Percentiles rank a stretch among this genome's conserved stretches.
Conservation (phyloP, 331 rosid genomes). For the Acacia pycnantha region DNA sequence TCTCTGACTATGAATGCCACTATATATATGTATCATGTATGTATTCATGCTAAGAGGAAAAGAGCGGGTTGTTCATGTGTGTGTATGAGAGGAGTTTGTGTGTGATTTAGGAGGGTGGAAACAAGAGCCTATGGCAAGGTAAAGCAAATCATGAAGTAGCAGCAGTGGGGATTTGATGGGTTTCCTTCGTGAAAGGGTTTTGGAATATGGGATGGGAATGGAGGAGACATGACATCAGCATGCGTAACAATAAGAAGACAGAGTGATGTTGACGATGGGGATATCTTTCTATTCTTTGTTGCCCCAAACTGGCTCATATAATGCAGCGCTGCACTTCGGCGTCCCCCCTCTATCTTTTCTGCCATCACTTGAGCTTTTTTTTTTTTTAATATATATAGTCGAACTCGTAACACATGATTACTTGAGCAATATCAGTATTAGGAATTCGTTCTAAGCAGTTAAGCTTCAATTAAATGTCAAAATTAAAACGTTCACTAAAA, state of each 20-base stretch:
- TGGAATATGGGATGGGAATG: neutral
- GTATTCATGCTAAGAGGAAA: neutral
- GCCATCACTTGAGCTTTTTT: neutral
- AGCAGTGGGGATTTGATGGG: neutral
- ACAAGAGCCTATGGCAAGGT: neutral
- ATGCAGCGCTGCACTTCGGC: neutral
- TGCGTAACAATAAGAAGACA: neutral
- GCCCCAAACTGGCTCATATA: neutral
- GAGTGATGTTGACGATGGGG: neutral
- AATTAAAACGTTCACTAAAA: neutral
- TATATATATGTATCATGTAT: neutral
- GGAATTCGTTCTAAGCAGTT: neutral
- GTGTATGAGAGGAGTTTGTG: neutral
- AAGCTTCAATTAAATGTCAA: neutral
- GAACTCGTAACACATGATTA: neutral
- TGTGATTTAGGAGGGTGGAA: neutral
- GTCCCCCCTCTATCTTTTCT: neutral
- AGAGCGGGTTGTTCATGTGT: neutral
- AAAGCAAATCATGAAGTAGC: neutral
- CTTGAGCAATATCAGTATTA: neutral
- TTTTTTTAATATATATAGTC: too few relatives aligned
- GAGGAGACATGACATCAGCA: neutral
- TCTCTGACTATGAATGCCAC: neutral
- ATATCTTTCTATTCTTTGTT: neutral
- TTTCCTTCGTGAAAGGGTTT: neutral